Evolutionary conservation across 306 rosid genomes (phyloP).

Genomic region (Cucumis hystrix): DNA sequence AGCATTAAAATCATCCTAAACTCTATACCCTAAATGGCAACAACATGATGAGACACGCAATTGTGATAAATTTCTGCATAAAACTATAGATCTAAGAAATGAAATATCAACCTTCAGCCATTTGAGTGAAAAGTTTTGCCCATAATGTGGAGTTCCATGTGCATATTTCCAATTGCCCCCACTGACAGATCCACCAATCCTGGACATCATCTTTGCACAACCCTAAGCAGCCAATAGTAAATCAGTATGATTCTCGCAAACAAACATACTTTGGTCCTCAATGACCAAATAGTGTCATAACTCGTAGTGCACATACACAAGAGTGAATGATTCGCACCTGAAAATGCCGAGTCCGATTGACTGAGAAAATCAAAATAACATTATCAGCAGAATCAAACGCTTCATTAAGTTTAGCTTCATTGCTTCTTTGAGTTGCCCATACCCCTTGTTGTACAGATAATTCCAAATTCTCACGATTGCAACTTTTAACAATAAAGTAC

Average conservation of each 20-base stretch:
- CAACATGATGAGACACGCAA: background rate
- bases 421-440: conserved; percentile 99
- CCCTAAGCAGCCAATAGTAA: conserved; percentile 36
- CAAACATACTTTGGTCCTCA: background rate
- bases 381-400: conserved; percentile 93
- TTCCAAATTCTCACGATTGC: conserved; percentile 99
- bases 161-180: conserved; percentile 99
- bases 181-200: conserved; percentile 88
- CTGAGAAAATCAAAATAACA: conserved; percentile 93
- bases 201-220: conserved; percentile 98
- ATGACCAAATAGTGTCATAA: background rate
- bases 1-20: background rate
- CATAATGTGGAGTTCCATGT: conserved; percentile 98
- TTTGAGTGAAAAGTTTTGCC: conserved; percentile 85
- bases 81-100: conserved; percentile 6
- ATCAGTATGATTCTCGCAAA: background rate
- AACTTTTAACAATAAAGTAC: conserved; percentile 99
- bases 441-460: conserved; percentile 99
- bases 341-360: conserved; percentile 95
- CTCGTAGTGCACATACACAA: background rate
- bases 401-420: conserved; percentile 93
- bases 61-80: background rate
- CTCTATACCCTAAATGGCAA: background rate
- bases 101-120: conserved; percentile 68
- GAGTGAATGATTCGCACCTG: conserved; percentile 36